A percentile compares a stretch with the other conserved stretches of the same genome.
phyloP scores from a whole-genome alignment of 345 rosid genomes.

The Euphorbia lathyris region DNA sequence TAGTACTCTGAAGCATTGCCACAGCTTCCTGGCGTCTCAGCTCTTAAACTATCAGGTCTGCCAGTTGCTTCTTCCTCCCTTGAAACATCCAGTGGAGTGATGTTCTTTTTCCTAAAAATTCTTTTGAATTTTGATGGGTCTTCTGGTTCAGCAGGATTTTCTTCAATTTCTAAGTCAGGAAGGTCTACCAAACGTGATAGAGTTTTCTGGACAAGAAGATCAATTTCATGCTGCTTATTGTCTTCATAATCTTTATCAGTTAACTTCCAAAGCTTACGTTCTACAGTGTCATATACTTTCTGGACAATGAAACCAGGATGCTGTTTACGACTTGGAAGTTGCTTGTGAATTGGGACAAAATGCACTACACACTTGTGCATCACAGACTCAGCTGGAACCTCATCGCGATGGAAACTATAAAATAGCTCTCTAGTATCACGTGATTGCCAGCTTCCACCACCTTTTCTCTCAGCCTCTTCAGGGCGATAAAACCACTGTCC shows the following conservation, averaged over 20 bases:
- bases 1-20: slow-evolving; percentile 49
- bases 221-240: slow-evolving; percentile 66
- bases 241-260: slow-evolving; percentile 79
- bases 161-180: slow-evolving; percentile 54
- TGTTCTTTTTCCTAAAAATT: slow-evolving; percentile 40
- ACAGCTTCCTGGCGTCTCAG: slow-evolving; percentile 91
- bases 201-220: slow-evolving; percentile 78
- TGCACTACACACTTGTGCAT: slow-evolving; percentile 98
- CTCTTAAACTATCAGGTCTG: slow-evolving; percentile 44
- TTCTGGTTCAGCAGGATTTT: slow-evolving; percentile 43
- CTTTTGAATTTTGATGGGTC: slow-evolving; percentile 47
- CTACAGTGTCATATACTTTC: slow-evolving; percentile 69
- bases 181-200: slow-evolving; percentile 58
- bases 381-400: slow-evolving; percentile 94
- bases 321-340: slow-evolving; percentile 71
- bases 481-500: slow-evolving; percentile 99
- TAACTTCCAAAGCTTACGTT: slow-evolving; percentile 60
- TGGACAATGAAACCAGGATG: slow-evolving; percentile 94
- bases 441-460: slow-evolving; percentile 92
- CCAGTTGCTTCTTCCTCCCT: slow-evolving; percentile 58
- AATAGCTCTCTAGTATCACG: slow-evolving; percentile 83
- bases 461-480: slow-evolving; percentile 91
- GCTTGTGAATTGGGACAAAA: slow-evolving; percentile 83
- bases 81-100: slow-evolving; percentile 73
- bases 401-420: slow-evolving; percentile 94